Conservation (phyloP, 2,329 filamentous ascomycete genomes). For the Colletotrichum somersetense region DNA sequence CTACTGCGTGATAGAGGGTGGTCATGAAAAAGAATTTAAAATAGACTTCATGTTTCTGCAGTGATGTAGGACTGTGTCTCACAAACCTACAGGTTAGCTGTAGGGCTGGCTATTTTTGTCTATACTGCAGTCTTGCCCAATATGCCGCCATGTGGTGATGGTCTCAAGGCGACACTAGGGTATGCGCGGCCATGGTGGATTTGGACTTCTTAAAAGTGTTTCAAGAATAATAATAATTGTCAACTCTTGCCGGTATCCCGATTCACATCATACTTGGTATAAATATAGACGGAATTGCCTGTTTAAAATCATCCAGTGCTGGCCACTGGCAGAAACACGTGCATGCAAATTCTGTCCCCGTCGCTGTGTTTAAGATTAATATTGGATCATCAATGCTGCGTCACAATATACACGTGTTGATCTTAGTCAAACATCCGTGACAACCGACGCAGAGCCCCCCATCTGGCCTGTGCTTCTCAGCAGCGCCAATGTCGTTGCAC, state of each 20-base stretch:
- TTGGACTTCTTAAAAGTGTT: background rate
- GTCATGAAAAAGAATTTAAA: no score
- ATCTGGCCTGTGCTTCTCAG: background rate
- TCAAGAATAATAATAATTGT: no score
- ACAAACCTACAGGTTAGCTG: background rate
- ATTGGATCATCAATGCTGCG: background rate
- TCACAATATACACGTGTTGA: no score
- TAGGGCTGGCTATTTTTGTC: background rate
- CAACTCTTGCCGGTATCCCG: background rate
- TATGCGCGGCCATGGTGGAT: background rate
- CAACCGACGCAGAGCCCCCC: background rate
- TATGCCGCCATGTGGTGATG: background rate
- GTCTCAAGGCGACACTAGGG: background rate
- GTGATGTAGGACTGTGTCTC: background rate
- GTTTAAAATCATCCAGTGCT: no score
- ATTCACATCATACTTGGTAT: no score
- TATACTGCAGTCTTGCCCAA: background rate
- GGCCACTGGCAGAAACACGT: conserved; percentile 9
- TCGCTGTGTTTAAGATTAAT: background rate
- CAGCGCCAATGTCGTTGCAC: background rate
- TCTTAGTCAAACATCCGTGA: background rate
- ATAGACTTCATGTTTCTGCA: background rate
- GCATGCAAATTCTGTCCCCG: background rate
- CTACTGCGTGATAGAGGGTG: background rate
- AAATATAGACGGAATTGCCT: background rate